phyloP scores from a whole-genome alignment of 2,329 filamentous ascomycete genomes.

The Tolypocladium nubicola region DNA sequence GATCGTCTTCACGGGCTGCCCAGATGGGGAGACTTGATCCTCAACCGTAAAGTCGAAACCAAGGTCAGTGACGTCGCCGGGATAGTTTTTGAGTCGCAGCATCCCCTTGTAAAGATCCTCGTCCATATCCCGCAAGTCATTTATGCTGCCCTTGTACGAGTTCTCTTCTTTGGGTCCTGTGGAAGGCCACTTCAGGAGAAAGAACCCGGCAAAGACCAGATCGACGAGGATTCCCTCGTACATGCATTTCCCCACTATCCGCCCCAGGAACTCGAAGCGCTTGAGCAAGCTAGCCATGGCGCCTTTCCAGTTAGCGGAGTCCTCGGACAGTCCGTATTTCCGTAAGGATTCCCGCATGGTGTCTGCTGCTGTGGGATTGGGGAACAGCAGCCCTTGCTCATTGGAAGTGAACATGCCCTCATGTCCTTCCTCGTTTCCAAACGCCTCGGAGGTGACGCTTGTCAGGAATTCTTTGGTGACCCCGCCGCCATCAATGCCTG shows the following conservation, averaged over 20 bases:
- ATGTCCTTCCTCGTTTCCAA: slow-evolving; percentile 40
- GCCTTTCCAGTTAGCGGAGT: slow-evolving; percentile 44
- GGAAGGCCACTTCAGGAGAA: slow-evolving; percentile 88
- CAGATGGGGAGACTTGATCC: slow-evolving; percentile 47
- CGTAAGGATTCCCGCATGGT: slow-evolving; percentile 51
- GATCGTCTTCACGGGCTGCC: slow-evolving; percentile 44
- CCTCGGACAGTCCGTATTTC: slow-evolving; percentile 38
- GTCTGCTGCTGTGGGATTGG: slow-evolving; percentile 71
- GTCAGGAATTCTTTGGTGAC: slow-evolving; percentile 97
- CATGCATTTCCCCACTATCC: slow-evolving; percentile 89
- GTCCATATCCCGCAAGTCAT: slow-evolving; percentile 87
- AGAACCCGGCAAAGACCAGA: slow-evolving; percentile 88
- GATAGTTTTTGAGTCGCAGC: slow-evolving; percentile 71
- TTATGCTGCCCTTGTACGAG: slow-evolving; percentile 83
- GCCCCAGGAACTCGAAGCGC: slow-evolving; percentile 83
- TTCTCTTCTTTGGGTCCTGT: slow-evolving; percentile 52
- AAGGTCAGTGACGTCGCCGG: slow-evolving; percentile 61
- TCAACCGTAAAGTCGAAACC: slow-evolving; percentile 82
- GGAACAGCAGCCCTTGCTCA: slow-evolving; percentile 76
- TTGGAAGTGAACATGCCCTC: slow-evolving; percentile 68
- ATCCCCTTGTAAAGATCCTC: slow-evolving; percentile 84
- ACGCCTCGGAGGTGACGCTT: slow-evolving; percentile 77
- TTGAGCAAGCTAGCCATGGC: slow-evolving; percentile 51
- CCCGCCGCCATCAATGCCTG: slow-evolving; percentile 91
- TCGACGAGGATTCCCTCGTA: slow-evolving; percentile 96